Evolutionary conservation across 2,329 filamentous ascomycete genomes (phyloP).

Genomic region (Zymoseptoria brevis): DNA sequence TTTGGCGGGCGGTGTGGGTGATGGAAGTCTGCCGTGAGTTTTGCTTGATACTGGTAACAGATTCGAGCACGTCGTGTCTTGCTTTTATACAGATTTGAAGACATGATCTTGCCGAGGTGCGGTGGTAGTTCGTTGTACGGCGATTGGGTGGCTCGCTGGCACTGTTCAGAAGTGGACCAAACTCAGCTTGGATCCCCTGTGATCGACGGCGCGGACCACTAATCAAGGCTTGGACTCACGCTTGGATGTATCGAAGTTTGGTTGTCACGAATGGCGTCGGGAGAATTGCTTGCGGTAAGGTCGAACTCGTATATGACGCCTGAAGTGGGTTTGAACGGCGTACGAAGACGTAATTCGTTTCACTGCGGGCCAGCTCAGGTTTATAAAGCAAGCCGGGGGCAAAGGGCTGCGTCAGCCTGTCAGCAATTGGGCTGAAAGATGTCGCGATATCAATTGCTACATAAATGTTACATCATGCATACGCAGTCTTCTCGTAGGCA

Average conservation of each 20-base stretch:
- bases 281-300: not conserved
- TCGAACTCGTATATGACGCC: not conserved
- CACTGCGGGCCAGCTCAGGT: not conserved
- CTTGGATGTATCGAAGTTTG: not conserved
- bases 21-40: not conserved
- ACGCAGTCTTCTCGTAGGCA: conserved; percentile 20
- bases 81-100: not conserved
- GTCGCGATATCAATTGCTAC: not conserved
- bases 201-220: not conserved
- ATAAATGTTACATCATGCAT: not conserved
- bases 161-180: not conserved
- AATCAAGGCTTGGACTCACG: not conserved
- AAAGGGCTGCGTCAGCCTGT: not conserved
- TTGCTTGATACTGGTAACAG: not conserved
- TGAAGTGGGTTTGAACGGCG: not conserved
- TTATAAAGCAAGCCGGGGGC: not conserved
- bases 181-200: not conserved
- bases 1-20: not conserved
- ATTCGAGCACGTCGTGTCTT: not conserved
- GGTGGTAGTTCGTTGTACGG: not conserved
- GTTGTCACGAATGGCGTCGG: not conserved
- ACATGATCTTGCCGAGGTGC: not conserved
- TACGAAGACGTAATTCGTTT: not conserved
- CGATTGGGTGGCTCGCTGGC: not conserved
- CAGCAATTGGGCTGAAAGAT: not conserved